Conservation (phyloP, 2,329 filamentous ascomycete species). For the Fusarium cyanostomum region DNA sequence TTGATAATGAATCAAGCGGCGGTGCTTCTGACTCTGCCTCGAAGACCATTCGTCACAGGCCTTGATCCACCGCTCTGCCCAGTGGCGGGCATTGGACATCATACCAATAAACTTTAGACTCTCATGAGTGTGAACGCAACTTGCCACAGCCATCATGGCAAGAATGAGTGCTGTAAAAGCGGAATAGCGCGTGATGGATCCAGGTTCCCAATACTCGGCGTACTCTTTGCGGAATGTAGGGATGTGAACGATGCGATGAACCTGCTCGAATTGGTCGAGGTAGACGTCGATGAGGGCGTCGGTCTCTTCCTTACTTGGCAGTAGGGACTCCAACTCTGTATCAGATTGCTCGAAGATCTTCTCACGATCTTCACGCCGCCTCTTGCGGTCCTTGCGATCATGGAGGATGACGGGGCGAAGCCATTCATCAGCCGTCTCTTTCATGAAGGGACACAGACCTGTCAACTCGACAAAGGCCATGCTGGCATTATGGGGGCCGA, state of each 20-base stretch:
- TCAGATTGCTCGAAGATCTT: constrained; percentile 59
- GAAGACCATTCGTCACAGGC: constrained; percentile 64
- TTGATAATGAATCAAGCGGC: constrained; percentile 68
- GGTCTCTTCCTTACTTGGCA: constrained; percentile 58
- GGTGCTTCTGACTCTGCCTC: constrained; percentile 69
- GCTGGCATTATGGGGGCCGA: constrained; percentile 68
- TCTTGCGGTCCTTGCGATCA: constrained; percentile 64
- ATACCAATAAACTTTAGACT: constrained; percentile 65
- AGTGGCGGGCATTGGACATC: constrained; percentile 65
- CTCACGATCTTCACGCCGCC: constrained; percentile 63
- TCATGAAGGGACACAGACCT: constrained; percentile 69
- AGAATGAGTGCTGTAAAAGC: constrained; percentile 68
- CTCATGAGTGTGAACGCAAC: constrained; percentile 63
- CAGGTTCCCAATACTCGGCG: constrained; percentile 62
- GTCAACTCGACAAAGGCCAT: constrained; percentile 68
- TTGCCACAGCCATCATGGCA: constrained; percentile 67
- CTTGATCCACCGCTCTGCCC: constrained; percentile 65
- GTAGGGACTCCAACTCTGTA: constrained; percentile 58
- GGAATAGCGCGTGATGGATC: constrained; percentile 55
- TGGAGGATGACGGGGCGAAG: constrained; percentile 66
- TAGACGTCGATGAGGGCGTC: constrained; percentile 61
- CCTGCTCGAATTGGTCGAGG: constrained; percentile 64
- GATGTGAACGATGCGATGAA: constrained; percentile 67
- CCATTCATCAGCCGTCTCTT: constrained; percentile 70
- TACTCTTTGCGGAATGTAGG: constrained; percentile 67